Percentiles rank a stretch among this genome's conserved stretches.
phyloP scores from a whole-genome alignment of 208 protist genomes.

The Crithidia fasciculata region DNA sequence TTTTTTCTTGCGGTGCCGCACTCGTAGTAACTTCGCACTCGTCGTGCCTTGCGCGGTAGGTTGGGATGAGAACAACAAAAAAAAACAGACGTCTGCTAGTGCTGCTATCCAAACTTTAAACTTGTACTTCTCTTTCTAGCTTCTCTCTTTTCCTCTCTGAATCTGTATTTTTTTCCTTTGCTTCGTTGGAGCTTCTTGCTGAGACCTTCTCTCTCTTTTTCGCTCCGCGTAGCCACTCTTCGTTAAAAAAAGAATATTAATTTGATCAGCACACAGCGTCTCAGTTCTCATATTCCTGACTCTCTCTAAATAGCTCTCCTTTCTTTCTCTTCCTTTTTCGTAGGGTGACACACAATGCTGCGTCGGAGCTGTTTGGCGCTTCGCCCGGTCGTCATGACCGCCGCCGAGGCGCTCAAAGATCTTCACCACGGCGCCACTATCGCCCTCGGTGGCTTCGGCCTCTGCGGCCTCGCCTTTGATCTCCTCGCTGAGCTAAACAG shows the following conservation, averaged over 20 bases:
- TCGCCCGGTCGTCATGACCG: slow-evolving; percentile 31
- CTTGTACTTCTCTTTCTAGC: background rate
- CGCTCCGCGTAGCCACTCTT: background rate
- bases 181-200: too few relatives aligned
- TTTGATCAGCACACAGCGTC: too few relatives aligned
- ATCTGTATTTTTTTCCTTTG: background rate
- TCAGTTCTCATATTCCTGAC: too few relatives aligned
- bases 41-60: too few relatives aligned
- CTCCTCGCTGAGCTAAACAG: slow-evolving; percentile 75
- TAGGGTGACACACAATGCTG: slow-evolving; percentile 18
- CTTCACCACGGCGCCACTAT: slow-evolving; percentile 52
- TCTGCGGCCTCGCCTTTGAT: slow-evolving; percentile 91
- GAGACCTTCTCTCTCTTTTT: background rate
- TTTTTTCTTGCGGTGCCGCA: too few relatives aligned
- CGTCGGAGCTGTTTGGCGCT: slow-evolving; percentile 16
- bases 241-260: too few relatives aligned
- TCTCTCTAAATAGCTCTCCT: slow-evolving; percentile 14
- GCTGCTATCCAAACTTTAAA: too few relatives aligned
- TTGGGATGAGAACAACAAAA: too few relatives aligned
- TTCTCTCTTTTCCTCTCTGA: background rate
- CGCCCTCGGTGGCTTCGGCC: slow-evolving; percentile 90
- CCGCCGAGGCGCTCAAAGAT: slow-evolving; percentile 58
- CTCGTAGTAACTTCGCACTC: too few relatives aligned
- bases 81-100: too few relatives aligned
- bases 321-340: background rate